phyloP scores from a whole-genome alignment of 176 grass and related monocot genomes.

The Neostapfia colusana region DNA sequence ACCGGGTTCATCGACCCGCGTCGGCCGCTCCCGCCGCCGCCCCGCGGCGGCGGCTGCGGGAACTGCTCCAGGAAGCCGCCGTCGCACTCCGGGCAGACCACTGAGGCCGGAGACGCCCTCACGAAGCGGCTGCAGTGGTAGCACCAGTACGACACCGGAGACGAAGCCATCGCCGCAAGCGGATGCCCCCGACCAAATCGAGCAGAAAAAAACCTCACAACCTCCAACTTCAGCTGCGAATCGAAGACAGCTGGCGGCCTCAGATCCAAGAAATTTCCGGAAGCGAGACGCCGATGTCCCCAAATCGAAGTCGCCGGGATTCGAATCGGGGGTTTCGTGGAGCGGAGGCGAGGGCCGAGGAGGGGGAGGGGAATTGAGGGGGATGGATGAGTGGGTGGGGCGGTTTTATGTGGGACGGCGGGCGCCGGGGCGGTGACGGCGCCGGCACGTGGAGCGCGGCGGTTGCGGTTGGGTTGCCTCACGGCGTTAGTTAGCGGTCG shows the following conservation, averaged over 20 bases:
- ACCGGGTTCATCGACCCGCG: slow-evolving; percentile 70
- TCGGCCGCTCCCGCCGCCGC: slow-evolving; percentile 50
- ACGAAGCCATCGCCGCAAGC: slow-evolving; percentile 48
- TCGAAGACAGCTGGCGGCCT: slow-evolving; percentile 1
- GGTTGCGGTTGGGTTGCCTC: neutral
- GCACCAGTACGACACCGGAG: slow-evolving; percentile 72
- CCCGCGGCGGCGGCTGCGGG: slow-evolving; percentile 40
- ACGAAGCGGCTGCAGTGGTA: slow-evolving; percentile 79
- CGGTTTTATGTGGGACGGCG: slow-evolving; percentile 45
- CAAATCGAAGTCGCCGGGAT: slow-evolving; percentile 41
- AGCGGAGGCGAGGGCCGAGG: neutral
- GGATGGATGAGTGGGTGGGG: slow-evolving; percentile 41
- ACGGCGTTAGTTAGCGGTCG: slow-evolving; percentile 33
- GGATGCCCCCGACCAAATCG: slow-evolving; percentile 27
- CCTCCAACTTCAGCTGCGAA: slow-evolving; percentile 26
- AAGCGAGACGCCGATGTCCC: slow-evolving; percentile 36
- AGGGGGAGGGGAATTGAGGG: slow-evolving; percentile 20
- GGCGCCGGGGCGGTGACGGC: slow-evolving; percentile 32
- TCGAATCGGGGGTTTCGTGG: slow-evolving; percentile 36
- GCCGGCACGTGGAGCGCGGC: slow-evolving; percentile 7
- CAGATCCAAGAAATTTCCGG: slow-evolving; percentile 21
- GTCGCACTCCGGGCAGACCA: slow-evolving; percentile 76
- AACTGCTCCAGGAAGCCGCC: slow-evolving; percentile 83
- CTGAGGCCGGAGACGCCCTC: slow-evolving; percentile 44
- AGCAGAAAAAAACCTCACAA: neutral